Conservation (phyloP, 2,329 filamentous ascomycete genomes). For the Cladosporium sp. region DNA sequence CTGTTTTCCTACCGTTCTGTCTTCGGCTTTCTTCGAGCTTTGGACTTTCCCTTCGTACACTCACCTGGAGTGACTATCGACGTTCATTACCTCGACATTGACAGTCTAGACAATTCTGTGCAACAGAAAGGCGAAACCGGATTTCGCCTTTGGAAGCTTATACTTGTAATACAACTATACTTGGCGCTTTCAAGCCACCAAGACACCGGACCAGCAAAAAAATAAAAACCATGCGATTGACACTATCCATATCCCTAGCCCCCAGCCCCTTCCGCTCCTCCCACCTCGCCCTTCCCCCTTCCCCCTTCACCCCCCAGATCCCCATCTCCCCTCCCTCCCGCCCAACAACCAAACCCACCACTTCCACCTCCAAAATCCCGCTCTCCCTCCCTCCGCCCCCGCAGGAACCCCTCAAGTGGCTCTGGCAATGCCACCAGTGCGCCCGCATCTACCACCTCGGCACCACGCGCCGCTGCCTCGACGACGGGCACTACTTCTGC, state of each 20-base stretch:
- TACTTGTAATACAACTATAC: background rate
- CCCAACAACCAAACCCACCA: slow-evolving; percentile 12
- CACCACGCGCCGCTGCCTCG: slow-evolving; percentile 54
- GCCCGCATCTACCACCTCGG: slow-evolving; percentile 48
- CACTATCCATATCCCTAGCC: slow-evolving; percentile 38
- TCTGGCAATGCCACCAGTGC: slow-evolving; percentile 57
- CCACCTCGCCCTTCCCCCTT: slow-evolving; percentile 45
- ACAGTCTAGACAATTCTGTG: background rate
- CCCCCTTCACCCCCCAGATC: slow-evolving; percentile 38
- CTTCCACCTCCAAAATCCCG: background rate
- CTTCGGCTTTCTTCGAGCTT: background rate
- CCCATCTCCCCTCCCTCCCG: slow-evolving; percentile 26
- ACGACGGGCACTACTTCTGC: slow-evolving; percentile 57
- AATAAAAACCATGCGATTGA: slow-evolving; percentile 29
- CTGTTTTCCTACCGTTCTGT: background rate
- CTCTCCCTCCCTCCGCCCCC: slow-evolving; percentile 30
- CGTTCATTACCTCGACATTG: background rate
- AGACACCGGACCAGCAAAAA: background rate
- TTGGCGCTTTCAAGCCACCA: background rate
- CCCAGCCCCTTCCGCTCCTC: slow-evolving; percentile 47
- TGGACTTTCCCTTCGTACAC: background rate
- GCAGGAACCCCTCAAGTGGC: slow-evolving; percentile 45
- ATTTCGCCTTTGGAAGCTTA: background rate
- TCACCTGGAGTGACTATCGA: slow-evolving; percentile 8
- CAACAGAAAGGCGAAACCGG: slow-evolving; percentile 9